Base-by-base conservation (phyloP, 805 yeast species). In the Grigorovia humatica region DNA sequence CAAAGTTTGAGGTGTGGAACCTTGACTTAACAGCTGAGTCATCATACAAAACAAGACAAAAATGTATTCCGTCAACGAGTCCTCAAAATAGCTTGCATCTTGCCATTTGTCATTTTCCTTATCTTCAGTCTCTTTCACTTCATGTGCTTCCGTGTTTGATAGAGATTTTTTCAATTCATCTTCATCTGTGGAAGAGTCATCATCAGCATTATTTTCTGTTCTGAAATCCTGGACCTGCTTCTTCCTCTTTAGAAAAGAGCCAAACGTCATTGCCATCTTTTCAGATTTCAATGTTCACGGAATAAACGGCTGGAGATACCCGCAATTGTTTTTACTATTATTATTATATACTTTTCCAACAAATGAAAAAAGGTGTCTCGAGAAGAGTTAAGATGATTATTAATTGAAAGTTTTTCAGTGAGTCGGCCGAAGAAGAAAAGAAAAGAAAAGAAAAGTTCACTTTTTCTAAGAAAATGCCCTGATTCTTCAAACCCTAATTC, bases 11-110 rank as follows among this genome's bases (percentile, higher is more conserved):
- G 71, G 64, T 1, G 71, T 55, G 2, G 74, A 71, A 1, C 74
- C 71, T 54, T 74, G 77, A 47, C 71, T 71, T 18, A 74, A 54
- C 3, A 71, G 51, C 55, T 75, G 79, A 12, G 69, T 62, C 51
- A 67, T 51, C 62, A 69, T 64, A 38, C 68, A 62, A 4, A 66
- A 52, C 0, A 56, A 41, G 1, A 71, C 58, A 15, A 67, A 66
- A 0, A 60, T 51, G 13, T 49, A 42, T 52, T 71, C 74, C 32
- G 59, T 54, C 46, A 53, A 51, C 4, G 52, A 44, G 23, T 47
- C 51, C 7, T 48, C 48, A 29, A 62, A 60, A 49, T 62, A 62
- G 15, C 47, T 51, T 20, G 59, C 56, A 17, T 59, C 48, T 42
- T 61, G 64, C 55, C 58, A 52, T 49, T 54, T 54, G 4, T 38